Percentiles rank a stretch among this genome's conserved stretches.
Evolutionary conservation across 768 basidiomycete species (phyloP).

Genomic region (Lepiota brunneoincarnata): DNA sequence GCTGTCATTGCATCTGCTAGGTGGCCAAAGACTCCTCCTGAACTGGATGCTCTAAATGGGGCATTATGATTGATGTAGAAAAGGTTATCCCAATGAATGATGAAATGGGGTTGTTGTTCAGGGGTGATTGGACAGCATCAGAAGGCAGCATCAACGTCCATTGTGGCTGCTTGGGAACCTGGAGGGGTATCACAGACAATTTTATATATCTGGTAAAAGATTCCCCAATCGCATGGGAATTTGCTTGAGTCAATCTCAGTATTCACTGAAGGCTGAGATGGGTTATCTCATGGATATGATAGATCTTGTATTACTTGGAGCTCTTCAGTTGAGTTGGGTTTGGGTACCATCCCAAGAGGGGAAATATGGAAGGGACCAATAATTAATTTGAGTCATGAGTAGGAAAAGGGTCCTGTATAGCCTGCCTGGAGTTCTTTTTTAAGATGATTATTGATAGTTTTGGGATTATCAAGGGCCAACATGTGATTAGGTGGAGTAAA

Average conservation of each 20-base stretch:
- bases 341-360: slow-evolving; percentile 38
- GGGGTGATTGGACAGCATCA: slow-evolving; percentile 30
- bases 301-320: slow-evolving; percentile 31
- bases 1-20: slow-evolving; percentile 28
- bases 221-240: slow-evolving; percentile 25
- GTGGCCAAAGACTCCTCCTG: slow-evolving; percentile 28
- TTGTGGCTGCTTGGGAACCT: slow-evolving; percentile 31
- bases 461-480: slow-evolving; percentile 15
- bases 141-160: slow-evolving; percentile 37
- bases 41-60: slow-evolving; percentile 26
- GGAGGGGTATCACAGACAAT: slow-evolving; percentile 23
- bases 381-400: slow-evolving; percentile 21
- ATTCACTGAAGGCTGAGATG: slow-evolving; percentile 25
- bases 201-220: slow-evolving; percentile 11
- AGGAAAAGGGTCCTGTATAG: slow-evolving; percentile 20
- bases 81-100: slow-evolving; percentile 19
- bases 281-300: slow-evolving; percentile 24
- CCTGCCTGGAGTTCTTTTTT: slow-evolving; percentile 11
- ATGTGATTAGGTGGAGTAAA: slow-evolving; percentile 22
- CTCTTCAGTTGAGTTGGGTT: slow-evolving; percentile 18
- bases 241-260: slow-evolving; percentile 23
- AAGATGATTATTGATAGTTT: slow-evolving; percentile 15
- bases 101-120: slow-evolving; percentile 19
- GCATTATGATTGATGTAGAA: slow-evolving; percentile 26
- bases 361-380: slow-evolving; percentile 41